Conservation (phyloP, 2,329 filamentous ascomycete species). For the Penicillium nordicum region DNA sequence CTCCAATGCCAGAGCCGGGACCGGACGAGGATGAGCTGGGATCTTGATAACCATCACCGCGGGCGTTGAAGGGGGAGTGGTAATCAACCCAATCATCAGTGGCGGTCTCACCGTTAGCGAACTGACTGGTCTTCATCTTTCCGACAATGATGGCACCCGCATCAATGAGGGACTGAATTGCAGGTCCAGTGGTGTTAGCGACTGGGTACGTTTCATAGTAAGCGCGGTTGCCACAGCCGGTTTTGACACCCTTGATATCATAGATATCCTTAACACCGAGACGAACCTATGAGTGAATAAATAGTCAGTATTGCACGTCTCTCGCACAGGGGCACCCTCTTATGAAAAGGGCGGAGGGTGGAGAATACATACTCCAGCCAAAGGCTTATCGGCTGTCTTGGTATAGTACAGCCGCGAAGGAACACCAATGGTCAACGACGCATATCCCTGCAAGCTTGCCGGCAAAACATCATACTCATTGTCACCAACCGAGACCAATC, state of each 20-base stretch:
- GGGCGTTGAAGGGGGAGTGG: conserved; percentile 39
- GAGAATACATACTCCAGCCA: conserved; percentile 46
- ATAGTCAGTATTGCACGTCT: not conserved
- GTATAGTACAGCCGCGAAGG: conserved; percentile 60
- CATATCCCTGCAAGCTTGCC: not conserved
- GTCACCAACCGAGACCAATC: not conserved
- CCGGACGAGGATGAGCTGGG: conserved; percentile 26
- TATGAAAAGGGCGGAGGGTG: too few relatives aligned
- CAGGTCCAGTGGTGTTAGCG: conserved; percentile 46
- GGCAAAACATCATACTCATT: not conserved
- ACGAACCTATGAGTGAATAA: not conserved
- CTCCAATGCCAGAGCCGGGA: conserved; percentile 27
- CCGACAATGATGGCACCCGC: conserved; percentile 53
- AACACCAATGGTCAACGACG: conserved; percentile 41
- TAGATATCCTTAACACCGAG: conserved; percentile 63
- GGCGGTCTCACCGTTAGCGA: conserved; percentile 30
- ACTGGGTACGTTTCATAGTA: conserved; percentile 54
- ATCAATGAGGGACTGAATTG: conserved; percentile 55
- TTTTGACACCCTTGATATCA: conserved; percentile 55
- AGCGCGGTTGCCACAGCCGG: conserved; percentile 56
- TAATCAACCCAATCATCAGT: conserved; percentile 35
- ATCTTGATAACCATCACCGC: conserved; percentile 38
- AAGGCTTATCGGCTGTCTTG: conserved; percentile 40
- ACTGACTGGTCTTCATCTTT: conserved; percentile 34
- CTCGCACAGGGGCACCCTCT: not conserved